Percentiles rank a stretch among this genome's conserved stretches.
phyloP scores from a whole-genome alignment of 2,329 filamentous ascomycete species.

The Diaporthe longicolla region DNA sequence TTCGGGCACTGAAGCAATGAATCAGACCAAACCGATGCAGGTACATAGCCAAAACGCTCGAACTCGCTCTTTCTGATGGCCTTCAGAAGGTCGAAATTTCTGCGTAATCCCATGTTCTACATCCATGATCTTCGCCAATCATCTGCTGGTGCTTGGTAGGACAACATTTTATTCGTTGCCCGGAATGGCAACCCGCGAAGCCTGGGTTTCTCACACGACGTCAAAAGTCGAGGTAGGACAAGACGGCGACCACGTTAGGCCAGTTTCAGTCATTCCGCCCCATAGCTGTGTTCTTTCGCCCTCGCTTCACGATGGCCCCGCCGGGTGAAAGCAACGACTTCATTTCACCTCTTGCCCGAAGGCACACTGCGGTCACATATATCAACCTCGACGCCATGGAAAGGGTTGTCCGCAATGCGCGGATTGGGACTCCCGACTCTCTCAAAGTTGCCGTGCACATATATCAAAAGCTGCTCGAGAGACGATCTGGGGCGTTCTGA shows the following conservation, averaged over 20 bases:
- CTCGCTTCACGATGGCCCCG: neutral
- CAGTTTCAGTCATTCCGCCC: neutral
- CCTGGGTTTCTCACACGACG: neutral
- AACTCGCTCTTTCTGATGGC: neutral
- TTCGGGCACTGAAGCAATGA: neutral
- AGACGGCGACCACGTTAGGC: neutral
- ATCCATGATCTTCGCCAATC: constrained; percentile 6
- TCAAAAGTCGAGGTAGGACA: neutral
- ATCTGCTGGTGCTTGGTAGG: constrained; percentile 9
- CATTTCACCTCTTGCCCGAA: neutral
- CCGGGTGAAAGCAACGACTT: neutral
- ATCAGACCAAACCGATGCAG: neutral
- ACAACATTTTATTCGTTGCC: neutral
- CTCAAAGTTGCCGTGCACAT: neutral
- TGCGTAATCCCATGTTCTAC: neutral
- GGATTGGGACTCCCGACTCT: neutral
- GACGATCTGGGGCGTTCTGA: neutral
- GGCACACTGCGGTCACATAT: neutral
- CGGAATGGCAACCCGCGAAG: neutral
- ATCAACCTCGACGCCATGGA: neutral
- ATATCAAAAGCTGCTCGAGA: neutral
- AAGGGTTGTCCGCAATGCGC: neutral
- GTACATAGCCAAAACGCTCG: neutral
- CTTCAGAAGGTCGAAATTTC: neutral
- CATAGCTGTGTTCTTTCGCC: neutral